Base-by-base conservation (phyloP, 2,329 filamentous ascomycete genomes). In the Whalleya microplaca region DNA sequence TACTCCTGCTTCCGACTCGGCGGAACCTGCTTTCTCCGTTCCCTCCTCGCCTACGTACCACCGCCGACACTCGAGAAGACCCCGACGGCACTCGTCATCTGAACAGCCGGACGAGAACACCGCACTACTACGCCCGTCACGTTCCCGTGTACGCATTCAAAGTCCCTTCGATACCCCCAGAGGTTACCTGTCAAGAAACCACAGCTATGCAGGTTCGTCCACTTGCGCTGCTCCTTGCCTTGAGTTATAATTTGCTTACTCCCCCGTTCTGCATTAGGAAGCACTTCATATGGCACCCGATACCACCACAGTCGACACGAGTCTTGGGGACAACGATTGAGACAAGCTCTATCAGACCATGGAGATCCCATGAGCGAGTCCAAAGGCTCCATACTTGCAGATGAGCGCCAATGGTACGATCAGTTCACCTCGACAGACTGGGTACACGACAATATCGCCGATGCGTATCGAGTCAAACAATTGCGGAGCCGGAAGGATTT, bases 401-500 rank as follows among this genome's bases (percentile, higher is more conserved):
- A 97, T 69, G 92, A 98, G 65, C 87, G 95, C 58, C 90, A 96
- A 9, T 98, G 95, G 95, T 98, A 98, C 75, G 95, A 99, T 78
- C 95, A 99, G 75, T 96, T 96, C 69, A 96, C 92, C 5, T 96
- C 91, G 6, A 97, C 92, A 53, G 94, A 99, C 73, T 99, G 95
- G 95, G 93, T 99, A 0, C 94, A 96, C 71, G 95, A 99, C 74
- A 93, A 90, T 72, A 97, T 99, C 65, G 91, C 92, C 68, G 95
- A 98, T 75, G 92, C 93, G 9, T 91, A 92, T 67, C 90, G 95
- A 21, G 86, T 96, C 48, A 95, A 96, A 72, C 87, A 87, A 51
- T 81, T 99, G 41, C 86, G 92, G 48, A 87, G 84, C 66, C 83
- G 92, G 47, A 96, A 89, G 72, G 95, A 94, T 75, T 83, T 96